Base-by-base conservation (phyloP, 805 yeast genomes). In the Cyberlindnera meyerae region DNA sequence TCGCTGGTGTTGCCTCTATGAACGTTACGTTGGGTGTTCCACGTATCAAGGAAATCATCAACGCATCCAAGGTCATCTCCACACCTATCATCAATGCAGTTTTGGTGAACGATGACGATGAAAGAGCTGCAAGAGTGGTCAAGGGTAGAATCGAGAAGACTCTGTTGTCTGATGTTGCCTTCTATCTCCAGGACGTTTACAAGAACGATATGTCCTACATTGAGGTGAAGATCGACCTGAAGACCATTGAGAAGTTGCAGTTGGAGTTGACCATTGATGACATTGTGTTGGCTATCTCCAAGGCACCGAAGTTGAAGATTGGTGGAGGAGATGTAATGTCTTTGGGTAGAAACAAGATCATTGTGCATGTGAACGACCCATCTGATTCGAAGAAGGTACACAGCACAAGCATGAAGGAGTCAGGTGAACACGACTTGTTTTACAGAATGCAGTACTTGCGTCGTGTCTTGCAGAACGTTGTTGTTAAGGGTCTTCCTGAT, bases 1-100 rank as follows among this genome's bases (percentile, higher is more conserved):
- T 93, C 73, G 98, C 98, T 54, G 98, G 98, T 73, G 98, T 93
- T 40, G 97, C 98, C 24, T 84, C 96, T 31, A 93, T 90, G 97
- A 93, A 93, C 68, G 96, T 90, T 48, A 93, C 98, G 0, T 75
- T 93, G 50, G 98, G 98, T 76, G 98, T 93, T 36, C 98, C 98
- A 33, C 96, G 98, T 75, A 90, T 93, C 60, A 93, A 93, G 65
- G 98, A 93, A 70, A 93, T 93, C 60, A 93, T 93, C 60, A 93
- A 93, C 60, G 98, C 98, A 3, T 85, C 97, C 14, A 93, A 93
- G 60, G 76, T 78, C 14, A 93, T 93, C 51, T 86, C 96, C 6
- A 93, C 98, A 7, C 98, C 98, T 2, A 93, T 93, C 57, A 93
- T 93, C 57, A 88, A 90, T 49, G 95, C 97, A 3, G 88, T 83